Evolutionary conservation across 352 stramenopile genomes (phyloP).

Genomic region (Pythium utonaiense): DNA sequence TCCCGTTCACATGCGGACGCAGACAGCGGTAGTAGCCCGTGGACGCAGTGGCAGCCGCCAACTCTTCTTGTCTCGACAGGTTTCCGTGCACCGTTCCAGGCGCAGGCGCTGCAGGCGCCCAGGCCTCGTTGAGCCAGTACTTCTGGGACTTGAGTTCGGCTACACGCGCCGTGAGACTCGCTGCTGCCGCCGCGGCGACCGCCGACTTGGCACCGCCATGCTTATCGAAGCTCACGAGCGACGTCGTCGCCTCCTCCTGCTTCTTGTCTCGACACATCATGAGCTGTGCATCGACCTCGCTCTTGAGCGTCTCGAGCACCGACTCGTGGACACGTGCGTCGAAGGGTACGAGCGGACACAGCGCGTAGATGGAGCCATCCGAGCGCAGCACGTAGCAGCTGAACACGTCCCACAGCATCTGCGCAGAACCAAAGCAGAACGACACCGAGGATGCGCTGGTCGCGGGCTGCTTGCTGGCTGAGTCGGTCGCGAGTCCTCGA

Average conservation of each 20-base stretch:
- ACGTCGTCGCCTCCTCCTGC: slow-evolving; percentile 24
- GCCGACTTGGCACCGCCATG: not conserved
- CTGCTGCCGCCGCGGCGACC: slow-evolving; percentile 3
- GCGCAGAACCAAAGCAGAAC: slow-evolving; percentile 59
- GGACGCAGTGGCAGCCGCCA: slow-evolving; percentile 11
- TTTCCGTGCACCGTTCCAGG: not conserved
- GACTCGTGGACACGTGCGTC: slow-evolving; percentile 40
- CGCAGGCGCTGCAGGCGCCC: slow-evolving; percentile 26
- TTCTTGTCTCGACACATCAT: slow-evolving; percentile 40
- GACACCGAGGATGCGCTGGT: slow-evolving; percentile 33
- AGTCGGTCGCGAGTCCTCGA: slow-evolving; percentile 21
- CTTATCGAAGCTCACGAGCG: slow-evolving; percentile 3
- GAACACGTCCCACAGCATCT: slow-evolving; percentile 66
- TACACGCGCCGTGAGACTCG: slow-evolving; percentile 33
- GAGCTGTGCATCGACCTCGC: slow-evolving; percentile 62
- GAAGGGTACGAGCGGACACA: slow-evolving; percentile 70
- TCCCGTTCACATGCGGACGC: slow-evolving; percentile 61
- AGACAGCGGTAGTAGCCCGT: slow-evolving; percentile 39
- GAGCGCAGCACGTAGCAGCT: slow-evolving; percentile 73
- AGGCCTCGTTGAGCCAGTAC: slow-evolving; percentile 77
- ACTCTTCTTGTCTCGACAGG: slow-evolving; percentile 10
- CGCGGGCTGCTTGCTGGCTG: slow-evolving; percentile 4
- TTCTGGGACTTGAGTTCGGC: slow-evolving; percentile 79
- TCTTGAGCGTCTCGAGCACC: slow-evolving; percentile 48
- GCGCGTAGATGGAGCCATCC: slow-evolving; percentile 61